Percentiles rank a stretch among this genome's conserved stretches.
phyloP scores from a whole-genome alignment of 2,329 filamentous ascomycete species.

The Fusarium buharicum region DNA sequence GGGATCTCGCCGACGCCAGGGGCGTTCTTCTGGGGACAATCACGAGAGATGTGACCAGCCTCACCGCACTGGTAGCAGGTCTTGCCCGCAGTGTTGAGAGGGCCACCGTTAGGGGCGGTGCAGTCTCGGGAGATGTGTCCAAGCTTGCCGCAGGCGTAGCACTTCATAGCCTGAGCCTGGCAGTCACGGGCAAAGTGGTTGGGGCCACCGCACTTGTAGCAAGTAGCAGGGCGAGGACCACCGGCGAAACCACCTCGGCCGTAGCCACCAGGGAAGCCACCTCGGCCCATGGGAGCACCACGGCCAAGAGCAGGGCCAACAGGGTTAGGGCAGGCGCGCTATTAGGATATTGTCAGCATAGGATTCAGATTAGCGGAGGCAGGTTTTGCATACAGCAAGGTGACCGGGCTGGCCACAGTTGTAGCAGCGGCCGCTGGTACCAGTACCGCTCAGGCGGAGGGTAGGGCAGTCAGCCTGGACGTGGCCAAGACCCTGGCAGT shows the following conservation, averaged over 20 bases:
- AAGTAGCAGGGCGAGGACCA: constrained; percentile 74
- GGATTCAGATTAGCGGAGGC: not conserved
- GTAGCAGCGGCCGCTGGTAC: constrained; percentile 90
- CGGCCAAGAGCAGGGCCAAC: constrained; percentile 69
- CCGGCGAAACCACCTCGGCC: constrained; percentile 80
- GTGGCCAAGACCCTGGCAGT: constrained; percentile 97
- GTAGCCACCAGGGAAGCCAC: constrained; percentile 71
- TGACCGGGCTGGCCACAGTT: constrained; percentile 94
- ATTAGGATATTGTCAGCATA: constrained; percentile 29
- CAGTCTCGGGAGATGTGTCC: constrained; percentile 94
- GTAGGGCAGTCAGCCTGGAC: constrained; percentile 99
- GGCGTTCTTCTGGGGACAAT: constrained; percentile 81
- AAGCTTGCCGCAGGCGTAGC: constrained; percentile 95
- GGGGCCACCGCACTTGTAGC: constrained; percentile 82
- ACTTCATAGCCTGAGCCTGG: constrained; percentile 98
- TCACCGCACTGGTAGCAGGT: constrained; percentile 98
- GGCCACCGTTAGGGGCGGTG: constrained; percentile 94
- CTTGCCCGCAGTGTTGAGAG: constrained; percentile 95
- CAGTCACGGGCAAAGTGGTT: constrained; percentile 99
- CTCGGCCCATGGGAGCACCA: constrained; percentile 75
- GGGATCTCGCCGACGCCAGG: constrained; percentile 58
- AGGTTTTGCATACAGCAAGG: constrained; percentile 74
- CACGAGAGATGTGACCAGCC: constrained; percentile 93
- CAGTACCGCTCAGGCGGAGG: constrained; percentile 85
- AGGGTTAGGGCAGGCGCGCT: constrained; percentile 87